Conservation (phyloP, 2,329 filamentous ascomycete genomes). For the Paraphoma chrysanthemicola region DNA sequence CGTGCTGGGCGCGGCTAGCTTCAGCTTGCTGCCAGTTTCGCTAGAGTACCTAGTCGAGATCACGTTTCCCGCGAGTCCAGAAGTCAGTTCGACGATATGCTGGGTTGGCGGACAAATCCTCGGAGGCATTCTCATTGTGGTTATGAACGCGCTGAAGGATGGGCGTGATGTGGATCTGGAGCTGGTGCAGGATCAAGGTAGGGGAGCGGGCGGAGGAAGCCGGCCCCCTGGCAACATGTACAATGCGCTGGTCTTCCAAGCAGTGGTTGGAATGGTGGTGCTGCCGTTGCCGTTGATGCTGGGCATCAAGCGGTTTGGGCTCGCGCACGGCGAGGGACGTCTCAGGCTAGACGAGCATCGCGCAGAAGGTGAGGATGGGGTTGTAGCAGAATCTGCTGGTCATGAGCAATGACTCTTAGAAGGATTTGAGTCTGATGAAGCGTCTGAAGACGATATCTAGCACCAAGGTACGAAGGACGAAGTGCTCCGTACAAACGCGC, state of each 20-base stretch:
- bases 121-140: slow-evolving; percentile 83
- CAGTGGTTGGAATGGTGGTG: slow-evolving; percentile 70
- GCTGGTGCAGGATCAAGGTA: slow-evolving; percentile 35
- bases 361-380: slow-evolving; percentile 16
- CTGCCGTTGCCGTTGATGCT: slow-evolving; percentile 73
- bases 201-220: slow-evolving; percentile 24
- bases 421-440: slow-evolving; percentile 20
- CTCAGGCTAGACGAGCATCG: slow-evolving; percentile 42
- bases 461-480: neutral
- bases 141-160: slow-evolving; percentile 75
- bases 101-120: slow-evolving; percentile 89
- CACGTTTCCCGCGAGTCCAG: slow-evolving; percentile 84
- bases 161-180: slow-evolving; percentile 33
- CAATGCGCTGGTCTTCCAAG: slow-evolving; percentile 78
- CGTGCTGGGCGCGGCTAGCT: slow-evolving; percentile 79
- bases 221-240: slow-evolving; percentile 75
- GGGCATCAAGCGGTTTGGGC: slow-evolving; percentile 69
- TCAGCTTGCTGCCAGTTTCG: slow-evolving; percentile 81
- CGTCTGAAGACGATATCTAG: slow-evolving; percentile 1
- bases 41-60: slow-evolving; percentile 89
- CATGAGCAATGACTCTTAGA: slow-evolving; percentile 31
- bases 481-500: neutral
- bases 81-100: slow-evolving; percentile 81
- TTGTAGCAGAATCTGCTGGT: slow-evolving; percentile 8
- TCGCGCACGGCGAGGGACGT: slow-evolving; percentile 41